phyloP scores from a whole-genome alignment of 2,329 filamentous ascomycete species.

The Leptographium radiaticola region DNA sequence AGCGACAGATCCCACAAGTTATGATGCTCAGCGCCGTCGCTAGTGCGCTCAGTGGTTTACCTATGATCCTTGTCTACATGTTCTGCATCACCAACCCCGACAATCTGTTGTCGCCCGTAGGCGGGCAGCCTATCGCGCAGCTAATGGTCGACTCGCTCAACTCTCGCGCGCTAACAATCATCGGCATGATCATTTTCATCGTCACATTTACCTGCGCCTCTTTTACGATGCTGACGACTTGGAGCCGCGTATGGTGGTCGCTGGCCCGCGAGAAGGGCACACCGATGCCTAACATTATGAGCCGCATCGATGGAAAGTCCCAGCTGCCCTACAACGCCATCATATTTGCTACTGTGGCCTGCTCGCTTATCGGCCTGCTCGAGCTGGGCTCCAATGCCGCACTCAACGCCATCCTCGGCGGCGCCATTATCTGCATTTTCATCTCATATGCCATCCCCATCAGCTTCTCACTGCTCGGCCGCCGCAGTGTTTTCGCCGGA shows the following conservation, averaged over 20 bases:
- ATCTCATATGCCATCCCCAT: constrained; percentile 3
- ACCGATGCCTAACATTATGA: neutral
- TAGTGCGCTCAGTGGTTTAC: neutral
- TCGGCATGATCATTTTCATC: neutral
- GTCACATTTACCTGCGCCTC: neutral
- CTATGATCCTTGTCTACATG: constrained; percentile 3
- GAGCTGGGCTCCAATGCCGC: neutral
- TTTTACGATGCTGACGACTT: neutral
- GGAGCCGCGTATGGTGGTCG: constrained; percentile 4
- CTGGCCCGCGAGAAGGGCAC: neutral
- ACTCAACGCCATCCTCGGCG: constrained; percentile 4
- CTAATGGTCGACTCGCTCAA: constrained; percentile 1
- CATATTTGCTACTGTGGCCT: neutral
- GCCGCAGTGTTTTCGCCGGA: neutral
- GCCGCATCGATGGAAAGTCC: neutral
- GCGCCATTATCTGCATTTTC: constrained; percentile 1
- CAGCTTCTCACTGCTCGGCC: neutral
- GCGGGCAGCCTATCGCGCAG: constrained; percentile 1
- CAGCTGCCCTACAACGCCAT: constrained; percentile 1
- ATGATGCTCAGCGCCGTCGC: neutral
- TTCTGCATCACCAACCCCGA: constrained; percentile 5
- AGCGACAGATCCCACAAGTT: neutral
- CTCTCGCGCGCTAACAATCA: neutral
- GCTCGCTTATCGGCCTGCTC: neutral
- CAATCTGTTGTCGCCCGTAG: neutral